Evolutionary conservation across 2,329 filamentous ascomycete genomes (phyloP), one percentile per base, ranked within the genome.

Genomic region (Sporothrix globosa): DNA sequence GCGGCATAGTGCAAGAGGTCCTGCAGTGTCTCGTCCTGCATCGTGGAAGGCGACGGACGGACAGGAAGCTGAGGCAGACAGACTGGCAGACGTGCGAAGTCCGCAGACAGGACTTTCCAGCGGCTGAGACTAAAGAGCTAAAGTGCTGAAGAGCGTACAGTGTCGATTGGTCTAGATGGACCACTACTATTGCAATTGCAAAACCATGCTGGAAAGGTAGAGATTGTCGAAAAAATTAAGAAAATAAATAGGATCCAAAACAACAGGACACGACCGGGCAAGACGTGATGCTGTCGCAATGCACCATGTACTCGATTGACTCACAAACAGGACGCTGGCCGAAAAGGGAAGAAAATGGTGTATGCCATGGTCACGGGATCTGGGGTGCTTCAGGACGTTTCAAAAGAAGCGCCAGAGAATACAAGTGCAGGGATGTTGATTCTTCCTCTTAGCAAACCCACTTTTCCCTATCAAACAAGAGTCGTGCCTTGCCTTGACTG

Each of bases 1-100:
- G 83, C 78, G 1, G 91, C 90, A 92, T 93, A 97, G 19, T 19
- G 69, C 67, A 75, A 67, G 44, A 75, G 66, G 34, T 72, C 71
- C 6, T 66, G 27, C 17, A 74, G 34, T 2, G 69, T 67, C 39
- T 72, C 69, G 69, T 72, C 73, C 60, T 72, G 21, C 19, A 34
- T 61, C 39, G 41, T 24, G 9, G 6, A n/a, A 13, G 34, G 58
- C n/a, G 14, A 13, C 10, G 11, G 41, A 9, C 11, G 41, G 41
- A 13, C 14, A n/a, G n/a, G 39, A 5, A 10, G 39, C 39, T 41
- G 10, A 5, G 39, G 44, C n/a, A 30, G 44, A 27, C 2, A 52
- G 54, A n/a, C 17, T 0, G 39, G 24, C 3, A 14, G 46, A 44
- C 21, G 21, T 52, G 30, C 21, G 30, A 61, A 44, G 30, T 24